Base-by-base conservation (phyloP, 23 red algal species). In the Cyanidiococcus yangmingshanensis region DNA sequence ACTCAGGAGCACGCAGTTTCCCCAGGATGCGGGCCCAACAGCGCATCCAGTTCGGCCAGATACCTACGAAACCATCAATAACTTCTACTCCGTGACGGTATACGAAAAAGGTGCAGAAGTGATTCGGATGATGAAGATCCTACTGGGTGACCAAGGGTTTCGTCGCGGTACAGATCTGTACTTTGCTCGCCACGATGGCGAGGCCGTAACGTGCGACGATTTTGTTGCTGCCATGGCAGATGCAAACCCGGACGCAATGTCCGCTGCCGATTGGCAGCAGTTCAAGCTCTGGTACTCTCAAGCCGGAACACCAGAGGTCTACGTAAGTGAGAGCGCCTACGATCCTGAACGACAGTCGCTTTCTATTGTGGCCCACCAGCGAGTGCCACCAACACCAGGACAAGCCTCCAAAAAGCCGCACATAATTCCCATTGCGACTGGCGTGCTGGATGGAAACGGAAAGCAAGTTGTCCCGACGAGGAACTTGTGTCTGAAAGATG, bases 191-290 rank as follows among this genome's bases (percentile, higher is more conserved):
- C 80, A 90, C 82, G 93, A 97, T 67, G 93, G 93, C n/a, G 79
- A 90, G 59, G 93, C 93, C 18, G 93, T 97, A 24, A 97, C 93
- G 0, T 97, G 93, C 79, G 93, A 97, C 39, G 93, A 97, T 68
- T 97, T 83, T 83, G 59, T 97, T 33, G 39, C 82, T 21, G 87
- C 87, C 41, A 85, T 91, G 50, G 79, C 79, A 21, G 93, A 97
- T 37, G 87, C 93, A 16, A 97, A 90, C 58, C 84, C 87, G 1
- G 50, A 88, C 1, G 80, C 40, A 7, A 7, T 71, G 12, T 25
- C 21, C 7, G 63, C 63, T 25, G n/a, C 76, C 17, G 83, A 90
- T 77, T 77, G 90, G 31, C 37, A 74, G 7, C 77, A 85, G 15
- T 97, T 97, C 76, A 68, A 40, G 76, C 82, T 79, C 37, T 97